Evolutionary conservation across 2,329 filamentous ascomycete genomes (phyloP), one percentile per base, ranked within the genome.

Genomic region (Aspergillus fijiensis): DNA sequence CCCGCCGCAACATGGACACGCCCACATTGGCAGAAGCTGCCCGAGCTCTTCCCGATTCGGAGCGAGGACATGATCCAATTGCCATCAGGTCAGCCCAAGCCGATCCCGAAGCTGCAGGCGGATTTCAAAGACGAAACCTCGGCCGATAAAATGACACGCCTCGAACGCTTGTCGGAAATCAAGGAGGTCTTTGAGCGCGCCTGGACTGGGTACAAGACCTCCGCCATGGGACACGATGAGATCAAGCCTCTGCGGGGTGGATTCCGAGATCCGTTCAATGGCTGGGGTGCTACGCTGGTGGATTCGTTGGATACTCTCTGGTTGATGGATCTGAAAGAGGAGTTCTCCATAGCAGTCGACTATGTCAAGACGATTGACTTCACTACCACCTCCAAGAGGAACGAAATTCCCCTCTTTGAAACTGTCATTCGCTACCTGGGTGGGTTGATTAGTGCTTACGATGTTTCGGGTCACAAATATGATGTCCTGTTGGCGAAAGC

Each of bases 401-500:
- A 77, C 42, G 85, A 90, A 51, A 95, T 97, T 50, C 92, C 92
- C n/a, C 83, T 96, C 7, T 97, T 97, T 68, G 93, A 97, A 76
- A 96, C 92, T 0, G 91, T 88, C 11, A 97, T 98, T 70, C 87
- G 94, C 55, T 96, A 97, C 69, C 82, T 98, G 4, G 94, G 94
- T 33, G 94, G 94, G 1, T 79, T 98, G 49, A 72, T 97, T 48
- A 87, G 87, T 45, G 93, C 93, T 6, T 97, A 94, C 72, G 94
- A 98, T 77, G 82, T 97, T 58, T 93, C 90, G 55, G 89, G 85
- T 19, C 86, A 84, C 6, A 80, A 81, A 63, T 89, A 96, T 69
- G 77, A 82, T 21, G 80, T 89, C 25, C 81, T 96, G 11, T 81
- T 96, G 33, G 85, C 88, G 57, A 95, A 96, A 76, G 90, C 92